Base-by-base conservation (phyloP, 2,329 filamentous ascomycete species). In the Verticillium zaregamsianum region DNA sequence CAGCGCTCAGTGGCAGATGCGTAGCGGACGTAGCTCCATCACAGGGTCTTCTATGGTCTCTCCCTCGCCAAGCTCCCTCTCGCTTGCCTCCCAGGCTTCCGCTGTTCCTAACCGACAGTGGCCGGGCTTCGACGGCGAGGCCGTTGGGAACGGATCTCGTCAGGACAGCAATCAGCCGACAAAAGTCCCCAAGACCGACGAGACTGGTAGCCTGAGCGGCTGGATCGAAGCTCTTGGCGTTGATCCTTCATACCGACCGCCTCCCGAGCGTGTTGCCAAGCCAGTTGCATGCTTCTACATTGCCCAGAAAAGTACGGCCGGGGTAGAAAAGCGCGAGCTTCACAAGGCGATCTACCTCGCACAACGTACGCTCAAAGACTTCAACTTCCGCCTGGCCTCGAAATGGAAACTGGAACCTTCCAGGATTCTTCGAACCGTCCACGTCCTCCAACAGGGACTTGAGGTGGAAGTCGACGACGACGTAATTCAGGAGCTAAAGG, bases 151-250 rank as follows among this genome's bases (percentile, higher is more conserved):
- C 5, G 63, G 73, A 8, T 74, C 79, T 3, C 75, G 75, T 40
- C 79, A 79, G 62, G 65, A 82, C 75, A 74, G 83, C 68, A 71
- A 87, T 74, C 73, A 90, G 54, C 81, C 81, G 0, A 83, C 79
- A 1, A 81, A 79, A 61, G 70, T 87, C 55, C 75, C 73, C 60
- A 82, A 82, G 66, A 82, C 80, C 0, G 86, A 88, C 59, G 84
- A 86, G 25, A 79, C 85, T 39, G 89, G 89, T 11, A 86, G 84
- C 28, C 79, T 93, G 32, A 90, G 86, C 63, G 90, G 91, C 6
- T 97, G 90, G 88, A 95, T 98, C 65, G 93, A 97, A 72, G 92
- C 93, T 1, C 77, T 97, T 8, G 95, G 92, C 35, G 92, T 98
- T n/a, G 95, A 98, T 72, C 80, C 88, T 17, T 85, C 84, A 2